phyloP scores from a whole-genome alignment of 495 filamentous ascomycete genomes.

The Penicillium flavigenum region DNA sequence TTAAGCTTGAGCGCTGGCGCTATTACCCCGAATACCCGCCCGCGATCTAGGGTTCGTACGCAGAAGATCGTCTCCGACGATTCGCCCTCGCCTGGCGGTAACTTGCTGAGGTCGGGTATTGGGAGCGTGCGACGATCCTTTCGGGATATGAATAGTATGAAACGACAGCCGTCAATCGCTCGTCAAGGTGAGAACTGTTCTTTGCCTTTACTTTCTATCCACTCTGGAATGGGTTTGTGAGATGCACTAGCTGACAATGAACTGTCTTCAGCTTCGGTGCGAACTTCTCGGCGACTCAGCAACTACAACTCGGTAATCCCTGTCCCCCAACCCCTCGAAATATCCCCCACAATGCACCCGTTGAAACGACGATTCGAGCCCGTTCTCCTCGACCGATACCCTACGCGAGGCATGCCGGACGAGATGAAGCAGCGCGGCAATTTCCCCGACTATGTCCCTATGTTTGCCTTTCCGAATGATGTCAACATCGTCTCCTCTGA shows the following conservation, averaged over 20 bases:
- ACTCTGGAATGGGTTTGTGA: background rate
- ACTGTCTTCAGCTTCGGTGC: constrained; percentile 67
- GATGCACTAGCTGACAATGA: constrained; percentile 7
- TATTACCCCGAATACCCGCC: constrained; percentile 64
- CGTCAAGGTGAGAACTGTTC: constrained; percentile 66
- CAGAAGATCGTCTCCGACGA: constrained; percentile 83
- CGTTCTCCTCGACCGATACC: constrained; percentile 89
- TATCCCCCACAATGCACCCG: constrained; percentile 91
- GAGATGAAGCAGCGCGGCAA: constrained; percentile 76
- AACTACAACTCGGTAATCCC: constrained; percentile 99
- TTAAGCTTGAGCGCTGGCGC: constrained; percentile 86
- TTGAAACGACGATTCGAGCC: constrained; percentile 92
- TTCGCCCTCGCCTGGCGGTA: constrained; percentile 37
- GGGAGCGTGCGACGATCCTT: constrained; percentile 89
- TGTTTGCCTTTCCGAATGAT: constrained; percentile 99
- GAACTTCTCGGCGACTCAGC: constrained; percentile 84
- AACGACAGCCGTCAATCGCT: constrained; percentile 75
- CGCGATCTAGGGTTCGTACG: constrained; percentile 71
- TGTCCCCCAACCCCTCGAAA: constrained; percentile 82
- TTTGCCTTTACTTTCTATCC: background rate
- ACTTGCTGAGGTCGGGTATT: constrained; percentile 53
- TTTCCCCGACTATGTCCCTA: constrained; percentile 96
- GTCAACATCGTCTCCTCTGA: constrained; percentile 95
- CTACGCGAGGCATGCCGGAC: constrained; percentile 77
- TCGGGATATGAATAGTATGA: constrained; percentile 91